Evolutionary conservation across 345 rosid genomes (phyloP).

Genomic region (Arabidopsis arenosa): DNA sequence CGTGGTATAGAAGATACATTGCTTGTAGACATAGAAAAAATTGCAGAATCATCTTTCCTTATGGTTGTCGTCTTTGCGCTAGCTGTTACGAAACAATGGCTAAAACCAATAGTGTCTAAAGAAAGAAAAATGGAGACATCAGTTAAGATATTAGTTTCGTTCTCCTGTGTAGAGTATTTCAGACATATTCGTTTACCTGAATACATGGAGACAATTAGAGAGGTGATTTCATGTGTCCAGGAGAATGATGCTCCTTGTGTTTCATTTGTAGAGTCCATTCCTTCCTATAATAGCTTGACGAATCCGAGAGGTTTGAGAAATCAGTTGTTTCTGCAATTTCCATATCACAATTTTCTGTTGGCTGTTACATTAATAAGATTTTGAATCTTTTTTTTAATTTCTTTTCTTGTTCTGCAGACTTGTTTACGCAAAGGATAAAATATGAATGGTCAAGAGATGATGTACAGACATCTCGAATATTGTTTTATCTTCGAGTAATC

Average conservation of each 20-base stretch:
- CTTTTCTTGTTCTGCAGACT: constrained; percentile 21
- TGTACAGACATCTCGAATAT: constrained; percentile 87
- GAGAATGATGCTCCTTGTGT: constrained; percentile 70
- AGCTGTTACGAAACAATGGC: constrained; percentile 73
- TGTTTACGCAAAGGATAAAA: constrained; percentile 50
- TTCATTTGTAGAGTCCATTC: constrained; percentile 80
- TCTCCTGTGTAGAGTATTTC: constrained; percentile 87
- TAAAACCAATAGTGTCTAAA: constrained; percentile 53
- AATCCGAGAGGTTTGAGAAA: constrained; percentile 62
- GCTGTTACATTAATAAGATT: constrained; percentile 20
- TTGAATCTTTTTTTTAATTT: neutral
- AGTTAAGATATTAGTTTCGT: constrained; percentile 68
- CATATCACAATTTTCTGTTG: neutral
- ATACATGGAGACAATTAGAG: constrained; percentile 83
- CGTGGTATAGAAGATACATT: constrained; percentile 58
- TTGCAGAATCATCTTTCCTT: constrained; percentile 90
- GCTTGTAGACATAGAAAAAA: constrained; percentile 72
- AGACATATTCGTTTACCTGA: constrained; percentile 84
- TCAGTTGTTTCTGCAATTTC: constrained; percentile 19
- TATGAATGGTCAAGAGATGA: constrained; percentile 87
- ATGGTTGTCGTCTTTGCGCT: constrained; percentile 84
- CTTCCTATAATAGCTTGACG: constrained; percentile 71
- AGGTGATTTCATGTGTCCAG: constrained; percentile 75
- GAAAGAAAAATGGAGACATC: constrained; percentile 72
- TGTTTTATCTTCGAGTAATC: constrained; percentile 85